Base-by-base conservation (phyloP, 2,329 filamentous ascomycete genomes). In the Paraphaeosphaeria minitans region DNA sequence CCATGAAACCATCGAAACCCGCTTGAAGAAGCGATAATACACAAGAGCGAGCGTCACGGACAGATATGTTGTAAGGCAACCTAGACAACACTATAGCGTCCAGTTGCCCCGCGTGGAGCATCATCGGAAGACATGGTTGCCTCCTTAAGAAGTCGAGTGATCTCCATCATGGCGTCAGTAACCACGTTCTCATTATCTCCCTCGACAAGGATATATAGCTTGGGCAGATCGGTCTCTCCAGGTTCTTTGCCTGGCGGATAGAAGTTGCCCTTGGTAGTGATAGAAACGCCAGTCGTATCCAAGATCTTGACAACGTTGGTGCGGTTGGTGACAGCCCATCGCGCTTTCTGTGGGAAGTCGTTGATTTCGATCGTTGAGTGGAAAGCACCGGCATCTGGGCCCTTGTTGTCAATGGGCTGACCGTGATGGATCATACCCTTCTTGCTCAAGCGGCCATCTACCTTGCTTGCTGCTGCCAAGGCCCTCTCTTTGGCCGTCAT, bases 291-390 rank as follows among this genome's bases (percentile, higher is more conserved):
- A 0, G 94, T 97, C 10, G 91, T 87, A 73, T 99, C 95, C 64
- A 99, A 84, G 68, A 99, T 97, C 83, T 98, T 99, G 67, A 94
- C 93, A 57, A 99, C 95, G 72, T 99, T 99, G 37, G 95, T 98
- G 65, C 95, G 88, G 77, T 99, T 99, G 41, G 95, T 99, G 80
- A 99, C 95, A 12, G 93, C 94, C 95, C 95, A 99, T 68, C 95
- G 87, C 64, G 95, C 95, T 83, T 97, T 98, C 77, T 99, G 95
- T 35, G 95, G 95, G 78, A 98, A 98, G 79, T 99, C 95, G 78
- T 99, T 99, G 85, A 99, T 99, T 78, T 98, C 95, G 61, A 99
- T 84, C 4, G 94, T 98, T 16, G 95, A 93, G 76, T 99, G 95
- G 84, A 93, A 99, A 0, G 93, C 93, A 53, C 95, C 95, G 3